These are phyloP conservation scores for Cryptococcus deneoformans DNA, from an alignment of 1,284 basidiomycete species.

Conservation along the genomic window DNA sequence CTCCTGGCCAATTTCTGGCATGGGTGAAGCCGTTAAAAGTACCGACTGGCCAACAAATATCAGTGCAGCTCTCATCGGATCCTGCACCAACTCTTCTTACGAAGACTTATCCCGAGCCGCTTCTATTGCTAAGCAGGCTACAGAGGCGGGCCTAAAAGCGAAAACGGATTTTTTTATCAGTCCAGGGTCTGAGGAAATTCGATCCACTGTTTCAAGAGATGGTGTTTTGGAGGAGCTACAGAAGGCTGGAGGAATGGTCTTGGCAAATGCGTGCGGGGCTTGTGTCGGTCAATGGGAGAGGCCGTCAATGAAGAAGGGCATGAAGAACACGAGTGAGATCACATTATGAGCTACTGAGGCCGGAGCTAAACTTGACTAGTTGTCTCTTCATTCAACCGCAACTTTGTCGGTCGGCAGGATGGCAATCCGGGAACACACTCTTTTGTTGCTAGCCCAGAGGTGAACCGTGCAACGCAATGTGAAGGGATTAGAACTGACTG, in stretches of 20 bases:
- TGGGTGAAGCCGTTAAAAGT: conserved; percentile 75
- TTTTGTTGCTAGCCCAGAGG: conserved; percentile 53
- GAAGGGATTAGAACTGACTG: too few species aligned
- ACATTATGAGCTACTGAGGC: conserved; percentile 45
- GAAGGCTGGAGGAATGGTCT: conserved; percentile 82
- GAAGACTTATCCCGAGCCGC: conserved; percentile 99
- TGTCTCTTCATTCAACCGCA: conserved; percentile 87
- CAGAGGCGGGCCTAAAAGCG: conserved; percentile 65
- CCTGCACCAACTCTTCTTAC: conserved; percentile 99
- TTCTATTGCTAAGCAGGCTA: conserved; percentile 76
- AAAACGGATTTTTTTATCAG: conserved; percentile 92
- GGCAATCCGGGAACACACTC: conserved; percentile 97
- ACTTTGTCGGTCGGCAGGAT: conserved; percentile 98
- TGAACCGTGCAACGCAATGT: neutral
- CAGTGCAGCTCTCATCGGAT: conserved; percentile 88
- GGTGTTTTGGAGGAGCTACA: conserved; percentile 89
- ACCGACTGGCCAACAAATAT: conserved; percentile 91
- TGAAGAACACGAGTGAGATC: conserved; percentile 69
- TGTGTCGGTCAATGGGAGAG: conserved; percentile 99
- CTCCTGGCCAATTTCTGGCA: conserved; percentile 94
- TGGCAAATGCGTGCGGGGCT: conserved; percentile 98
- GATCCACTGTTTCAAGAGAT: conserved; percentile 95
- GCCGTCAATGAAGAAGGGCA: conserved; percentile 84
- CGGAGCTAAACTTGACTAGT: conserved; percentile 65
- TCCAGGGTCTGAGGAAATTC: conserved; percentile 96